A percentile compares a stretch with the other conserved stretches of the same genome.
Conservation (phyloP, 2,329 filamentous ascomycete genomes). For the Akanthomyces lecanii region DNA sequence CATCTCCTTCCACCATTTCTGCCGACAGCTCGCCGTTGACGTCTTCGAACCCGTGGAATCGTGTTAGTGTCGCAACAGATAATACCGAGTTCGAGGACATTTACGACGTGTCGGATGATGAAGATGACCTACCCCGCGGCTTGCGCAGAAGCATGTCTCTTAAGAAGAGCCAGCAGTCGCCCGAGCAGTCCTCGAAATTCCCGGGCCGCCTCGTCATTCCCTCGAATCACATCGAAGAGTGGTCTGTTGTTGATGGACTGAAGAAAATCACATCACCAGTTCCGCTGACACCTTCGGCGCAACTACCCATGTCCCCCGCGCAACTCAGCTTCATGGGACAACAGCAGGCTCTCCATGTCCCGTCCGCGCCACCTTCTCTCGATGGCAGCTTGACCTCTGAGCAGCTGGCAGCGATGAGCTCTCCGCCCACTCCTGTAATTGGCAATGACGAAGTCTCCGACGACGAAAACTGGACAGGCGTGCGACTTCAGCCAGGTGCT, state of each 20-base stretch:
- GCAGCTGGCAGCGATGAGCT: conserved; percentile 77
- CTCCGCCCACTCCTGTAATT: conserved; percentile 77
- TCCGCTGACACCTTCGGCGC: conserved; percentile 58
- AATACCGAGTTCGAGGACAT: conserved; percentile 78
- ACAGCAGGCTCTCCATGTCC: conserved; percentile 61
- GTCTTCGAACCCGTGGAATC: conserved; percentile 59
- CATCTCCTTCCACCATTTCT: conserved; percentile 54
- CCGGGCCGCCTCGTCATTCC: conserved; percentile 50
- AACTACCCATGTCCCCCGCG: conserved; percentile 71
- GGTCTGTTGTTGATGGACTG: conserved; percentile 41
- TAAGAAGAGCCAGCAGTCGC: conserved; percentile 40
- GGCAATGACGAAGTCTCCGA: conserved; percentile 50
- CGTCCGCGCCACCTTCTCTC: conserved; percentile 77
- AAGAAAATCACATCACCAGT: conserved; percentile 55
- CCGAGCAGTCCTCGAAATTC: conserved; percentile 25
- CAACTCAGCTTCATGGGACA: conserved; percentile 66
- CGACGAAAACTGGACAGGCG: conserved; percentile 64
- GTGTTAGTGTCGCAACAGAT: conserved; percentile 58
- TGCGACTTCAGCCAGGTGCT: conserved; percentile 74
- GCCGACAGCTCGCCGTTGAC: conserved; percentile 52
- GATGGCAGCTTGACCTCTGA: conserved; percentile 88
- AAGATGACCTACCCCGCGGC: conserved; percentile 40
- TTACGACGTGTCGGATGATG: conserved; percentile 81
- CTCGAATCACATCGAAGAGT: conserved; percentile 32
- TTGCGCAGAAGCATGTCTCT: conserved; percentile 27